A percentile compares a stretch with the other conserved stretches of the same genome.
Evolutionary conservation across 2,329 filamentous ascomycete species (phyloP).

Genomic region (Penicillium sp.): DNA sequence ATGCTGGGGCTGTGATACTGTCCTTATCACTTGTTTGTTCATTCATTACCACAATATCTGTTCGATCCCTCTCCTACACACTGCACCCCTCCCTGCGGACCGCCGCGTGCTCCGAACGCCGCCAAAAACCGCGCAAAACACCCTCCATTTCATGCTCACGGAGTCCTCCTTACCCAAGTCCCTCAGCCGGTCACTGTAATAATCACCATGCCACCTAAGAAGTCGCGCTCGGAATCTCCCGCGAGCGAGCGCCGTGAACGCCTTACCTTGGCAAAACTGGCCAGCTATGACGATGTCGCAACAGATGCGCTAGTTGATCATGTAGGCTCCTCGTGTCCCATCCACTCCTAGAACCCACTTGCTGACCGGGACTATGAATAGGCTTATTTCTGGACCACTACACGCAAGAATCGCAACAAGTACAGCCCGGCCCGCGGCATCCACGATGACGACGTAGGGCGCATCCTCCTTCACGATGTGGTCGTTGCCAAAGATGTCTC

Average conservation of each 20-base stretch:
- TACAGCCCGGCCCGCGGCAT: constrained; percentile 84
- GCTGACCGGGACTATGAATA: constrained; percentile 42
- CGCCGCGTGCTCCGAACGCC: background rate
- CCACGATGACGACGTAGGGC: constrained; percentile 62
- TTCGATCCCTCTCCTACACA: background rate
- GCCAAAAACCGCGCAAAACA: background rate
- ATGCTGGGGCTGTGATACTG: constrained; percentile 6
- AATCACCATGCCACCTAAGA: constrained; percentile 39
- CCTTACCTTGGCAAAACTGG: constrained; percentile 82
- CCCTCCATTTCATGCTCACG: background rate
- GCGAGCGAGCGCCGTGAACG: constrained; percentile 58
- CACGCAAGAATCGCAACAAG: constrained; percentile 87
- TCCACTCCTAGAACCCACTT: background rate
- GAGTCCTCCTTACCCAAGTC: background rate
- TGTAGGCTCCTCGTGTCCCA: constrained; percentile 57
- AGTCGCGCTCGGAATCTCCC: constrained; percentile 29
- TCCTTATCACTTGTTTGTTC: background rate
- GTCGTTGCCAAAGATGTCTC: constrained; percentile 72
- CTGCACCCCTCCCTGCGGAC: constrained; percentile 8
- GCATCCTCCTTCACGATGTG: constrained; percentile 64
- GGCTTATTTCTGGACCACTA: constrained; percentile 95
- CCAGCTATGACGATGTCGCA: constrained; percentile 91
- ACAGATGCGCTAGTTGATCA: constrained; percentile 95
- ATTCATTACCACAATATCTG: background rate
- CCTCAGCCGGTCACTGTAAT: constrained; percentile 1